Base-by-base conservation (phyloP, 768 basidiomycete genomes). In the Amanita jacksonii region DNA sequence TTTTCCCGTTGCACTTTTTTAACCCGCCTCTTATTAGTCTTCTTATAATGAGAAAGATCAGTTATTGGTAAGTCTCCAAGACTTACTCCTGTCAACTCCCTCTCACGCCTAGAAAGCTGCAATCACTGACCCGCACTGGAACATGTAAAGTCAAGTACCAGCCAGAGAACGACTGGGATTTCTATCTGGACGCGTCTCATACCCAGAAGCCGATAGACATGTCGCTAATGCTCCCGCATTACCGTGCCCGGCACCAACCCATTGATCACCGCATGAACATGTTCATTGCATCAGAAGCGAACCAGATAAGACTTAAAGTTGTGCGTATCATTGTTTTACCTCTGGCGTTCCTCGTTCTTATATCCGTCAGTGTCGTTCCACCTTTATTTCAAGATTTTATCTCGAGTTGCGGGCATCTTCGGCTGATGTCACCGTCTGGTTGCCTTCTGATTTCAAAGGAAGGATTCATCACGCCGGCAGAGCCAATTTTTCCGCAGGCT, bases 381-480 rank as follows among this genome's bases (percentile, higher is more conserved):
- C 69, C 20, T 62, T 66, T 43, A 74, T 72, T 45, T 70, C 68
- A 27, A 70, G 69, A 56, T 77, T 81, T 51, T 74, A 74, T 58
- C 70, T 87, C 38, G 77, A 83, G 57, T 65, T 88, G 27, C 71
- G 70, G 50, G 79, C 75, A 13, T 63, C 69, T n/a, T 61, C 66
- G n/a, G 81, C 85, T 31, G 74, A 84, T 52, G 72, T 87, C 23
- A 85, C 78, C 4, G 61, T 87, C 47, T 87, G 79, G 77, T 67
- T 88, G 15, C 85, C 85, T 10, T 85, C 83, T 27, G 84, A 88
- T 54, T 87, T 87, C 62, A 74, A 67, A 44, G 85, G 85, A 18
- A 73, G 65, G 28, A 82, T 88, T 30, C 72, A 69, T 52, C 62
- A 74, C 52, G 61, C 69, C 10, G 72, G 73, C 37, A 73, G 65